phyloP scores from a whole-genome alignment of 345 rosid genomes.

The Mallotus nudiflorus region DNA sequence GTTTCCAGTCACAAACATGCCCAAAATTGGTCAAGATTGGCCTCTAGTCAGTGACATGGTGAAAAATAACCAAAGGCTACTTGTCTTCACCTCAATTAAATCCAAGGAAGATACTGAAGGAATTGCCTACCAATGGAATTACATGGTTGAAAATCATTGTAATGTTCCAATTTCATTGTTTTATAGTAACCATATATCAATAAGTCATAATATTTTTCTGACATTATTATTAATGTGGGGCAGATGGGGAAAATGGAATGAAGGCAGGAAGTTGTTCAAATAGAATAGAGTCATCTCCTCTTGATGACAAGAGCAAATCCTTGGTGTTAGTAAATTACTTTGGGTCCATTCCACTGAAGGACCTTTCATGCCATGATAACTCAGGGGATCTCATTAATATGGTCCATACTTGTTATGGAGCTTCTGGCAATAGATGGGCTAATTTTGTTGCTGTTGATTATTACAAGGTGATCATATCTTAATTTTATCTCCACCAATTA shows the following conservation, averaged over 20 bases:
- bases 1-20: conserved; percentile 62
- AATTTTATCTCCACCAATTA: background rate
- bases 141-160: conserved; percentile 84
- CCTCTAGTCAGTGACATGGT: conserved; percentile 68
- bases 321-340: conserved; percentile 41
- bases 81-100: conserved; percentile 54
- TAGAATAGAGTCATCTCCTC: conserved; percentile 47
- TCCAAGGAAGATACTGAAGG: conserved; percentile 63
- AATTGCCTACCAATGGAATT: conserved; percentile 75
- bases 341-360: conserved; percentile 29
- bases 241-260: conserved; percentile 68
- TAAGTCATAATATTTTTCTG: no score
- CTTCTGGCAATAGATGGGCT: conserved; percentile 57
- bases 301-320: conserved; percentile 52
- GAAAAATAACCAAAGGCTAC: conserved; percentile 51
- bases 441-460: conserved; percentile 64
- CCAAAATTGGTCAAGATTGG: conserved; percentile 61
- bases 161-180: conserved; percentile 1
- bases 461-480: conserved; percentile 41
- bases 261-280: conserved; percentile 54
- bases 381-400: conserved; percentile 49
- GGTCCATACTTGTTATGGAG: conserved; percentile 49
- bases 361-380: conserved; percentile 42
- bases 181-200: no score
- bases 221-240: no score